A percentile compares a stretch with the other conserved stretches of the same genome.
These are phyloP conservation scores for Chaetomium tenue DNA, from an alignment of 495 filamentous ascomycete genomes.

Conservation along the genomic window DNA sequence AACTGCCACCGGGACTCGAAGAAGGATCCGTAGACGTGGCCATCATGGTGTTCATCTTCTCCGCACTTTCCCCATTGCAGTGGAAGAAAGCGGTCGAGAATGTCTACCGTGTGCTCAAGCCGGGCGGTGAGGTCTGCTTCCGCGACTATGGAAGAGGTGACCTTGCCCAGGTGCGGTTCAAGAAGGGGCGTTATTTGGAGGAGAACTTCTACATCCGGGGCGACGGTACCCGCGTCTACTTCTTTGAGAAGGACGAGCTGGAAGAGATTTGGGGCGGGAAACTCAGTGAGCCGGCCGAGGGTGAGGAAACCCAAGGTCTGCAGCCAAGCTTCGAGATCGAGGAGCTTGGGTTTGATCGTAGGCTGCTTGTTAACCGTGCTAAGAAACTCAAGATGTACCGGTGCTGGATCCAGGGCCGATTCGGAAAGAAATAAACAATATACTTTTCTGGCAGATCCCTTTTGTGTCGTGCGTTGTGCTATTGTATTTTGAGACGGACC, in stretches of 20 bases:
- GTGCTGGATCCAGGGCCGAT: slow-evolving; percentile 93
- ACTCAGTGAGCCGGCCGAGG: slow-evolving; percentile 25
- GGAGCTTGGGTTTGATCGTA: slow-evolving; percentile 76
- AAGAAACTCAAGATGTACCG: slow-evolving; percentile 95
- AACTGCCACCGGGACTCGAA: slow-evolving; percentile 70
- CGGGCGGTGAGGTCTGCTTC: slow-evolving; percentile 85
- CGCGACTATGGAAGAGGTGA: slow-evolving; percentile 95
- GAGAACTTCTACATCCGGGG: slow-evolving; percentile 97
- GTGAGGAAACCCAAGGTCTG: slow-evolving; percentile 27
- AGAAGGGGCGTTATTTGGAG: slow-evolving; percentile 83
- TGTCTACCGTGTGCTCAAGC: slow-evolving; percentile 76
- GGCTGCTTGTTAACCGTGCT: slow-evolving; percentile 88
- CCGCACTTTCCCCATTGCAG: slow-evolving; percentile 78
- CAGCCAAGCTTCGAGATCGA: slow-evolving; percentile 61
- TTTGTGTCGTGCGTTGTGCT: background rate
- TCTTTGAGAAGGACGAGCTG: slow-evolving; percentile 86
- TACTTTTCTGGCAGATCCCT: background rate
- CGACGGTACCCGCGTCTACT: slow-evolving; percentile 95
- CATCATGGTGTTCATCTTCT: slow-evolving; percentile 95
- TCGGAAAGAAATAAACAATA: slow-evolving; percentile 63
- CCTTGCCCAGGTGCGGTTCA: slow-evolving; percentile 93
- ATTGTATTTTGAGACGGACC: background rate
- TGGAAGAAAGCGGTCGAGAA: slow-evolving; percentile 83
- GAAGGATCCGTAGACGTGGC: slow-evolving; percentile 82
- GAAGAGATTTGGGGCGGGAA: slow-evolving; percentile 69